Base-by-base conservation (phyloP, 164 flowering plant genomes). In the Magnolia changhungtana region DNA sequence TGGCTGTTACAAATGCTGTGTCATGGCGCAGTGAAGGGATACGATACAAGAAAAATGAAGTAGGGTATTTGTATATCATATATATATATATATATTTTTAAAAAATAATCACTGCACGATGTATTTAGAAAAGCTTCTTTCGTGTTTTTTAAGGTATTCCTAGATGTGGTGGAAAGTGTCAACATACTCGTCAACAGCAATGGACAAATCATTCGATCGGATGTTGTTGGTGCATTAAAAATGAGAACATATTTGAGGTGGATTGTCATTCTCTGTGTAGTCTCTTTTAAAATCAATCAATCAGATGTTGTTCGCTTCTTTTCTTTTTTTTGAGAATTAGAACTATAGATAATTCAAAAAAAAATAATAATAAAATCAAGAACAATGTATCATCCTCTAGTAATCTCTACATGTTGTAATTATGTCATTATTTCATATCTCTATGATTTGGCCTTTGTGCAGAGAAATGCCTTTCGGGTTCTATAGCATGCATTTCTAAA, bases 1-100 rank as follows among this genome's bases (percentile, higher is more conserved):
- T 96, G 99, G 99, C 99, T 83, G 99, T 96, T 2, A 96, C 99
- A 65, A 96, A 96, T 89, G 99, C 99, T n/a, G 98, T 96, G 59
- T 96, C 99, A 73, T 94, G 99, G 99, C 91, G 99, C 27, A 96
- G 98, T 87, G 99, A 96, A 87, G 99, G 99, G 74, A 92, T 94
- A 80, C 80, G 80, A 63, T 96, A 96, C 93, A 96, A 92, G 86
- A 96, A 96, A 86, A 96, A 94, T 83, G 99, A 94, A 82, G 99
- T 93, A 80, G 50, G 85, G 80, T 68, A 64, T 68, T 52, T 73
- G 18, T 16, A 10, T 50, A 21, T 55, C 18, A 51, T 52, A 16
- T 52, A 0, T 31, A 7, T 51, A n/a, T 6, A 45, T 45, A 65
- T 49, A 14, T 27, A 45, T 59, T 72, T 31, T 50, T 7, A 10